Conservation (phyloP, 2,329 filamentous ascomycete species). For the Penicillium sp. region DNA sequence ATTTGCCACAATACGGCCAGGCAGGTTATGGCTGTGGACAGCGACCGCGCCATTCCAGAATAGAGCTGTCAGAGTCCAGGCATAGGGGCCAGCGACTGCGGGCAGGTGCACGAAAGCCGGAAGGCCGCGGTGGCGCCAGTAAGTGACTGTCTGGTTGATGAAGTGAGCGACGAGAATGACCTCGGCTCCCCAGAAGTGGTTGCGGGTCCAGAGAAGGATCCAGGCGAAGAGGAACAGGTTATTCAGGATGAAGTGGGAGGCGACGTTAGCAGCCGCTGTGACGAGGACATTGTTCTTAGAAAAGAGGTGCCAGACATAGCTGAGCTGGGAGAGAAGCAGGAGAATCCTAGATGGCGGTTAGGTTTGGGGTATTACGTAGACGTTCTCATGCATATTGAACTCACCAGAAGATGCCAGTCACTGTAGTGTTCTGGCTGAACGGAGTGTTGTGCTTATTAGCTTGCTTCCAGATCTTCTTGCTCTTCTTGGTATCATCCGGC, state of each 20-base stretch:
- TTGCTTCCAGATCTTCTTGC: conserved; percentile 71
- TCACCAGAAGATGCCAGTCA: conserved; percentile 73
- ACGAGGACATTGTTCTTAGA: conserved; percentile 62
- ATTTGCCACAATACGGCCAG: conserved; percentile 79
- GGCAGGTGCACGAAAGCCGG: conserved; percentile 74
- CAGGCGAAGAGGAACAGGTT: conserved; percentile 81
- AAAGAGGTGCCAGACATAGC: conserved; percentile 76
- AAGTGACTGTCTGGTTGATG: conserved; percentile 73
- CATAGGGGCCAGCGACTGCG: conserved; percentile 72
- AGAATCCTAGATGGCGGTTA: conserved; percentile 55
- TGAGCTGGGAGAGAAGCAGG: conserved; percentile 72
- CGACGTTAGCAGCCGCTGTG: conserved; percentile 71
- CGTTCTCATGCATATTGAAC: conserved; percentile 15
- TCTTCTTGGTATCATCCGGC: conserved; percentile 62
- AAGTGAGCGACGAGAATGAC: conserved; percentile 77
- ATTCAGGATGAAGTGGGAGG: conserved; percentile 79
- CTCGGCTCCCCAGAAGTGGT: conserved; percentile 72
- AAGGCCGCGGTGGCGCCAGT: conserved; percentile 74
- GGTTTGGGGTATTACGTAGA: neutral
- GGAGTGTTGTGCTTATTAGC: conserved; percentile 66
- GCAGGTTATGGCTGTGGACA: conserved; percentile 64
- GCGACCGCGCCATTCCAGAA: conserved; percentile 89
- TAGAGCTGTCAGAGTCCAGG: conserved; percentile 81
- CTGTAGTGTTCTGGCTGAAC: conserved; percentile 68
- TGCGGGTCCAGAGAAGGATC: conserved; percentile 77